These are phyloP conservation scores for Emmonsiellopsis sp. DNA, from an alignment of 2,329 filamentous ascomycete species.

Conservation along the genomic window DNA sequence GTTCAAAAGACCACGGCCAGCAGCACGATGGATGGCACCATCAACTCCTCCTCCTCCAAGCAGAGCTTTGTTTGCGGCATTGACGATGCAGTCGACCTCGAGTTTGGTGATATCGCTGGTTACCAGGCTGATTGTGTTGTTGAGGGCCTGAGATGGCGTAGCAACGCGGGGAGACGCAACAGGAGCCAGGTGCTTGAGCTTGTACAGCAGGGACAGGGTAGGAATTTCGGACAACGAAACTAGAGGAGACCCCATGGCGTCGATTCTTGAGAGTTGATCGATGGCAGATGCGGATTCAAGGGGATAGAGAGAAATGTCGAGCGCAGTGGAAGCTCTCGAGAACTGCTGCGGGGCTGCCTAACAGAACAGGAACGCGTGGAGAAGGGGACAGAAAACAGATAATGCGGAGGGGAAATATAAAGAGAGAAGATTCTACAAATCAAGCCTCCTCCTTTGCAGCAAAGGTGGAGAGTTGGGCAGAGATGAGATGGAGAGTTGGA, in stretches of 20 bases:
- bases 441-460: no score
- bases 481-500: no score
- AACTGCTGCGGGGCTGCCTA: no score
- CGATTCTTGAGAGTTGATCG: not conserved
- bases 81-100: constrained; percentile 73
- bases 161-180: constrained; percentile 17
- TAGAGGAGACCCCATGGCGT: constrained; percentile 4
- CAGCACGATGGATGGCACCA: constrained; percentile 75
- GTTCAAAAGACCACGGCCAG: constrained; percentile 55
- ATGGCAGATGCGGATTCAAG: no score
- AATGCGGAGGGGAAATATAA: no score
- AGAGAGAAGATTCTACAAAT: no score
- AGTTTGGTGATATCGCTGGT: constrained; percentile 75
- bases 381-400: no score
- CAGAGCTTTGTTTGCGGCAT: constrained; percentile 74
- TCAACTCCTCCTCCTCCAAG: constrained; percentile 86
- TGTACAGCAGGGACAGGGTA: constrained; percentile 53
- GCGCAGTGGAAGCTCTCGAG: no score
- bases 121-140: constrained; percentile 62
- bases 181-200: constrained; percentile 39
- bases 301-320: no score
- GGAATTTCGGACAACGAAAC: constrained; percentile 25
- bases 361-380: no score
- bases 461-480: no score
- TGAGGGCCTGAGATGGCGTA: constrained; percentile 47